Percentiles rank a stretch among this genome's conserved stretches.
Conservation (phyloP, 306 rosid genomes). For the Abrus precatorius region DNA sequence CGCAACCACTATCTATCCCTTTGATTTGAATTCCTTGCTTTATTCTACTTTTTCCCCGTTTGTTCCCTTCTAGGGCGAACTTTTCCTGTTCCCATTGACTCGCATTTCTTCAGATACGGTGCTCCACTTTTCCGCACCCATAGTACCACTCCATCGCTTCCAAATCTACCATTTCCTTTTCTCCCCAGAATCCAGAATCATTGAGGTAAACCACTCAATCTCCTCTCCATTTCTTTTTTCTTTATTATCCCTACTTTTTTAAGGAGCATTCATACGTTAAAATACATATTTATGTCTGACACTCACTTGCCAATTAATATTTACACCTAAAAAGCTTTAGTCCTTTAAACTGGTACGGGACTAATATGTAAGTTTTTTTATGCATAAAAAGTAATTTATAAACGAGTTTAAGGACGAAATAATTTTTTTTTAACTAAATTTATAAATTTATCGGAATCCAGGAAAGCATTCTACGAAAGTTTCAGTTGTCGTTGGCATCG, state of each 20-base stretch:
- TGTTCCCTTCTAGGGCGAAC: neutral
- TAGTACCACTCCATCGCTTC: constrained; percentile 12
- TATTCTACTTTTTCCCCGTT: neutral
- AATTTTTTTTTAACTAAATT: too few species aligned
- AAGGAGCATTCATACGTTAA: too few species aligned
- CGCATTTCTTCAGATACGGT: constrained; percentile 22
- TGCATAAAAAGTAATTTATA: too few species aligned
- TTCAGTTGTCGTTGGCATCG: neutral
- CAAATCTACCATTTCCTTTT: constrained; percentile 21
- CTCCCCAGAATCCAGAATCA: constrained; percentile 34
- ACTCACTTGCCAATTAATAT: too few species aligned
- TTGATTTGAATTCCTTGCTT: neutral
- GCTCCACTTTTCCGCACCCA: constrained; percentile 33
- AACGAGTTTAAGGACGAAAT: too few species aligned
- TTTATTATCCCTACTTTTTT: neutral
- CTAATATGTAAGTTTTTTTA: too few species aligned
- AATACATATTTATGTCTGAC: too few species aligned
- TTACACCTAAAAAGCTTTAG: too few species aligned
- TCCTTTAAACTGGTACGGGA: too few species aligned
- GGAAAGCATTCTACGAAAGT: neutral
- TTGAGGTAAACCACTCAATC: constrained; percentile 36
- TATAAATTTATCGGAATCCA: neutral
- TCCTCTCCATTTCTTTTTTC: neutral
- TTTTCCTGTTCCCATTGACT: constrained; percentile 12
- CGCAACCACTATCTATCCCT: neutral